Conservation (phyloP, 768 basidiomycete species). For the Leccinum variicolor region DNA sequence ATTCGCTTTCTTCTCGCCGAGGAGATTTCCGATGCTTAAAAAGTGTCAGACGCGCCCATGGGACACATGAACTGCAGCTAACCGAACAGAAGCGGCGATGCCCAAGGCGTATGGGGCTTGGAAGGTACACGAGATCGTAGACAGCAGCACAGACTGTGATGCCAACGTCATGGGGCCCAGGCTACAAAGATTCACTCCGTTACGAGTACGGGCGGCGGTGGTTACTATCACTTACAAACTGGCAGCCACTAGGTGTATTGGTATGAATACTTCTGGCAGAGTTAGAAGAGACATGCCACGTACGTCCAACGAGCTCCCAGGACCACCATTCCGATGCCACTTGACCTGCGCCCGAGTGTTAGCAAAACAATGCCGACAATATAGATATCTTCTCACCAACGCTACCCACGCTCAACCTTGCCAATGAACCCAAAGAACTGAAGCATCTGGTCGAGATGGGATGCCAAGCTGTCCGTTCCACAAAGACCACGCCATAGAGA, state of each 20-base stretch:
- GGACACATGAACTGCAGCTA: conserved; percentile 14
- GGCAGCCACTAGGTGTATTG: conserved; percentile 41
- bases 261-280: neutral
- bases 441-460: conserved; percentile 68
- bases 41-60: neutral
- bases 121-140: conserved; percentile 70
- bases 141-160: conserved; percentile 81
- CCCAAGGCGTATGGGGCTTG: conserved; percentile 82
- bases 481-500: conserved; percentile 59
- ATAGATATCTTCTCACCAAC: conserved; percentile 43
- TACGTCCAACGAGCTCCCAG: conserved; percentile 78
- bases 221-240: conserved; percentile 39
- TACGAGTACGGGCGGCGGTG: neutral
- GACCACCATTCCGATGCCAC: conserved; percentile 95
- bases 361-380: neutral
- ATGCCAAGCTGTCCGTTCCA: conserved; percentile 78
- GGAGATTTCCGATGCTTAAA: conserved; percentile 76
- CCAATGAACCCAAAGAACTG: conserved; percentile 61
- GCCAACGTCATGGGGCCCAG: conserved; percentile 82
- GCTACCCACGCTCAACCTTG: conserved; percentile 78
- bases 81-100: conserved; percentile 85
- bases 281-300: conserved; percentile 3
- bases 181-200: conserved; percentile 37
- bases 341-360: conserved; percentile 44
- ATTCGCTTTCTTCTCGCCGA: conserved; percentile 73